phyloP scores from a whole-genome alignment of 2,329 filamentous ascomycete species.

The Tolypocladium paradoxum region DNA sequence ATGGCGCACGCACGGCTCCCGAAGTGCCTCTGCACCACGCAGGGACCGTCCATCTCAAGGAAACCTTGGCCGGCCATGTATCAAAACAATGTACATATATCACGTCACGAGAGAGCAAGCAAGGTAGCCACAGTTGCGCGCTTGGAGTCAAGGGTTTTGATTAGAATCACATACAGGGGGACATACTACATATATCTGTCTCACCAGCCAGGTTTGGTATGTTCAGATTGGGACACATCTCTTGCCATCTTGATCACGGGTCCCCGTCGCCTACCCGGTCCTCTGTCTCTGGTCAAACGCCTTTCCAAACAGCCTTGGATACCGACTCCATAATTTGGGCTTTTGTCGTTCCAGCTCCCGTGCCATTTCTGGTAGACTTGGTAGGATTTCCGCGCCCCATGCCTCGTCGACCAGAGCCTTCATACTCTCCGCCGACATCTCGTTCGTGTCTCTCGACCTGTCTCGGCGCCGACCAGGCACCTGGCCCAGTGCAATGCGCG shows the following conservation, averaged over 20 bases:
- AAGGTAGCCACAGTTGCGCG: conserved; percentile 7
- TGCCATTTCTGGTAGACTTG: conserved; percentile 10
- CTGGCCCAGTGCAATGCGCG: conserved; percentile 18
- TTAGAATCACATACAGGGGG: conserved; percentile 12
- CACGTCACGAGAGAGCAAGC: conserved; percentile 11
- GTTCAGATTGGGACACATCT: too few species aligned
- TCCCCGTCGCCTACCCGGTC: not conserved
- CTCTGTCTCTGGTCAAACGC: conserved; percentile 12
- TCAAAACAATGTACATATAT: conserved; percentile 16
- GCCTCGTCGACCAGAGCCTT: conserved; percentile 21
- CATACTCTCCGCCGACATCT: conserved; percentile 17
- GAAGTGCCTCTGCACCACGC: not conserved
- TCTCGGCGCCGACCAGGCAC: conserved; percentile 16
- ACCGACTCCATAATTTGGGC: conserved; percentile 18
- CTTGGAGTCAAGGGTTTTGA: conserved; percentile 17
- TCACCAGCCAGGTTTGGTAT: too few species aligned
- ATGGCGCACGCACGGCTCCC: not conserved
- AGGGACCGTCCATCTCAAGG: not conserved
- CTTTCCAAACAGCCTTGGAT: conserved; percentile 16
- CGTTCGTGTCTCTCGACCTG: conserved; percentile 18
- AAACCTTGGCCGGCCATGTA: conserved; percentile 10
- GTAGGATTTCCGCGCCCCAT: conserved; percentile 22
- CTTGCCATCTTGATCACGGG: conserved; percentile 1
- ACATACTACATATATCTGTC: not conserved
- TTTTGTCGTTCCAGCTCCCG: conserved; percentile 17